Conservation (phyloP, 108 stramenopile genomes). For the Nitzschia sp. region DNA sequence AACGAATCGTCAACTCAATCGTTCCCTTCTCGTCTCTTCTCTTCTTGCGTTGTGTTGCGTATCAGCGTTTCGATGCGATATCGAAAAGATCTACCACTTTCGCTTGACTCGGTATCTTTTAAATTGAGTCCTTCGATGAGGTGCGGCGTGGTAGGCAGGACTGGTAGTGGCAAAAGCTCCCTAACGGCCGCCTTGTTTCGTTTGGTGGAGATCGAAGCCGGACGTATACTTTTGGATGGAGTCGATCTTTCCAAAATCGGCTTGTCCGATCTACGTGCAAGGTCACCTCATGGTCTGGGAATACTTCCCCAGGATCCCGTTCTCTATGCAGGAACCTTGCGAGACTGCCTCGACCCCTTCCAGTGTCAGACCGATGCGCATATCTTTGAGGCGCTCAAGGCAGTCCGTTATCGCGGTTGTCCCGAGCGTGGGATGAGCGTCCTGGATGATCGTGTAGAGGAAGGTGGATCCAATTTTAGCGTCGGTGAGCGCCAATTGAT, state of each 20-base stretch:
- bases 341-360: constrained; percentile 94
- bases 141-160: constrained; percentile 76
- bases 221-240: constrained; percentile 81
- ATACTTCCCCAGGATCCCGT: constrained; percentile 98
- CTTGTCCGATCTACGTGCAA: constrained; percentile 78
- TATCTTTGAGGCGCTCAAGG: constrained; percentile 73
- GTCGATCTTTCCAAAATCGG: constrained; percentile 68
- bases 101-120: constrained; percentile 77
- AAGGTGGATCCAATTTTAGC: constrained; percentile 85
- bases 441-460: constrained; percentile 60
- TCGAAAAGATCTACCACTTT: constrained; percentile 66
- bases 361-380: constrained; percentile 56
- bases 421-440: background rate
- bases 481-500: constrained; percentile 92
- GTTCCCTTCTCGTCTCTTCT: too few species aligned
- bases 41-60: constrained; percentile 58
- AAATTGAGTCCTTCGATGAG: constrained; percentile 60
- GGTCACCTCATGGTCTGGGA: constrained; percentile 66
- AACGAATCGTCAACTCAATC: too few species aligned
- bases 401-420: constrained; percentile 43
- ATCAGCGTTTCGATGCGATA: constrained; percentile 73
- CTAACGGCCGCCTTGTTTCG: constrained; percentile 82
- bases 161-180: constrained; percentile 66
- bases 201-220: constrained; percentile 80
- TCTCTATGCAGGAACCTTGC: constrained; percentile 88